Evolutionary conservation across 345 rosid species (phyloP).

Genomic region (Gynandropsis gynandra): DNA sequence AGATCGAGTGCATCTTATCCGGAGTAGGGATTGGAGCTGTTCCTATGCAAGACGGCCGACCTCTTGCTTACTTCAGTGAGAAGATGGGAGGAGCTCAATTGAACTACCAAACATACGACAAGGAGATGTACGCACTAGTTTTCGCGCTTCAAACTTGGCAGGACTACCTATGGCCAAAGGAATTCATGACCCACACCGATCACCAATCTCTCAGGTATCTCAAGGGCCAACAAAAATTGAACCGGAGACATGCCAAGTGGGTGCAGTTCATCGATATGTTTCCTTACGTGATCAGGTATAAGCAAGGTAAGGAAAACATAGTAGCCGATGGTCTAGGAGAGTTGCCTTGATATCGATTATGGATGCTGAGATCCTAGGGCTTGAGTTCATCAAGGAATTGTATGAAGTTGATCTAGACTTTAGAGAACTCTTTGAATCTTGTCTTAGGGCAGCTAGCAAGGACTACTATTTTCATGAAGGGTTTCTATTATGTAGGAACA

Average conservation of each 20-base stretch:
- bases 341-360: background rate
- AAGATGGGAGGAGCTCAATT: too few species aligned
- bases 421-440: too few species aligned
- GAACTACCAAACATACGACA: too few species aligned
- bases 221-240: background rate
- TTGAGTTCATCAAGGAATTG: background rate
- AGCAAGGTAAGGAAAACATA: too few species aligned
- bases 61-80: too few species aligned
- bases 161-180: background rate
- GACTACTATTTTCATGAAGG: background rate
- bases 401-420: background rate
- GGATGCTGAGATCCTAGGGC: background rate
- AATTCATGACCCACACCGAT: conserved; percentile 7
- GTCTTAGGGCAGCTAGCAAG: too few species aligned
- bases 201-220: conserved; percentile 3
- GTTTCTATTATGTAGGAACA: background rate
- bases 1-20: background rate
- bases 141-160: background rate
- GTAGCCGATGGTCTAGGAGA: too few species aligned
- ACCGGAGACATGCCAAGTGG: conserved; percentile 5
- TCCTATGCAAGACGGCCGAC: background rate
- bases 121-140: conserved; percentile 1
- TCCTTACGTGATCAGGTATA: background rate
- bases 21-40: background rate
- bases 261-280: too few species aligned